phyloP scores from a whole-genome alignment of 805 yeast genomes.

The Tetrapisispora namnaoensis region DNA sequence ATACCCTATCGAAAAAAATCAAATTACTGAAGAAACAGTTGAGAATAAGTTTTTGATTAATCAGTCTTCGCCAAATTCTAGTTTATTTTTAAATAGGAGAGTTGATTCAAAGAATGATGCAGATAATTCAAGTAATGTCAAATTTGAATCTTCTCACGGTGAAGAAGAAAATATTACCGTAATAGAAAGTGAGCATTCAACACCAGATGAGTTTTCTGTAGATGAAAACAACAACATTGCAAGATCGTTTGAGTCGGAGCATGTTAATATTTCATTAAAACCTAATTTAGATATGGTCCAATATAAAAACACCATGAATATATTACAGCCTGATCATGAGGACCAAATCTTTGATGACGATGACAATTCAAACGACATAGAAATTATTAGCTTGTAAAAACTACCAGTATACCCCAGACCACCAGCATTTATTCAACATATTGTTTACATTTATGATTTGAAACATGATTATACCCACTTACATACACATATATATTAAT shows the following conservation, averaged over 20 bases:
- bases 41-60: not conserved
- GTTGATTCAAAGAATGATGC: not conserved
- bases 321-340: not conserved
- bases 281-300: not conserved
- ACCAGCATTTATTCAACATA: not conserved
- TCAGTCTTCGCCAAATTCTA: not conserved
- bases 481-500: not conserved
- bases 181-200: not conserved
- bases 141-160: not conserved
- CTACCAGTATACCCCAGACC: not conserved
- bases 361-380: not conserved
- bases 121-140: not conserved
- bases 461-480: not conserved
- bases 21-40: not conserved
- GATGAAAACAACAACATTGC: not conserved
- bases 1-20: not conserved
- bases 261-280: not conserved
- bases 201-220: not conserved
- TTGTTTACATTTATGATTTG: too few species aligned
- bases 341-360: not conserved
- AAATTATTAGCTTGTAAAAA: slow-evolving; percentile 1
- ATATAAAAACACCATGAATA: not conserved
- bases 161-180: not conserved
- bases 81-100: not conserved
- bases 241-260: not conserved